phyloP scores from a whole-genome alignment of 2,329 filamentous ascomycete species.

The Verticillium dahliae region DNA sequence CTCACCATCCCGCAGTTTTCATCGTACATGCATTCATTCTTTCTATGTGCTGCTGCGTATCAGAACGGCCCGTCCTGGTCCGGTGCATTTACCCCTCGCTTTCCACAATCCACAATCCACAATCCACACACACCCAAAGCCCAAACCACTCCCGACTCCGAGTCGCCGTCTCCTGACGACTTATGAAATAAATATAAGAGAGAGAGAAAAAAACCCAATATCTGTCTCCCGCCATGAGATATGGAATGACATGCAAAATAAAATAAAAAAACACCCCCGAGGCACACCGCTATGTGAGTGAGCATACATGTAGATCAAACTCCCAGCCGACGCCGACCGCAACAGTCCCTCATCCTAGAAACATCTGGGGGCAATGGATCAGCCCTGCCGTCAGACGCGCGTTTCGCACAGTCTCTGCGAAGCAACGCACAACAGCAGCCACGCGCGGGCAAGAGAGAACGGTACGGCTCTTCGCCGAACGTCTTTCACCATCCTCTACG shows the following conservation, averaged over 20 bases:
- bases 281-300: background rate
- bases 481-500: conserved; percentile 27
- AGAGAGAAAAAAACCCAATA: background rate
- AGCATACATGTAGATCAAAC: background rate
- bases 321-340: background rate
- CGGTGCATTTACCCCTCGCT: background rate
- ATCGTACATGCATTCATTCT: background rate
- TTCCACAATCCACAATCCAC: background rate
- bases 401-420: background rate
- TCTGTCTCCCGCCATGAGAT: background rate
- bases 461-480: background rate
- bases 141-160: background rate
- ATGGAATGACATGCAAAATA: background rate
- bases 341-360: background rate
- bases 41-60: background rate
- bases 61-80: background rate
- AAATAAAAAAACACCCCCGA: background rate
- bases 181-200: too few relatives aligned
- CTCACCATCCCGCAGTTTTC: background rate
- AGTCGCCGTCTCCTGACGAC: background rate
- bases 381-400: background rate
- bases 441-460: background rate
- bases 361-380: background rate
- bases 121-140: background rate
- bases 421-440: background rate